Base-by-base conservation (phyloP, 768 basidiomycete species). In the Leccinum truebloodii region DNA sequence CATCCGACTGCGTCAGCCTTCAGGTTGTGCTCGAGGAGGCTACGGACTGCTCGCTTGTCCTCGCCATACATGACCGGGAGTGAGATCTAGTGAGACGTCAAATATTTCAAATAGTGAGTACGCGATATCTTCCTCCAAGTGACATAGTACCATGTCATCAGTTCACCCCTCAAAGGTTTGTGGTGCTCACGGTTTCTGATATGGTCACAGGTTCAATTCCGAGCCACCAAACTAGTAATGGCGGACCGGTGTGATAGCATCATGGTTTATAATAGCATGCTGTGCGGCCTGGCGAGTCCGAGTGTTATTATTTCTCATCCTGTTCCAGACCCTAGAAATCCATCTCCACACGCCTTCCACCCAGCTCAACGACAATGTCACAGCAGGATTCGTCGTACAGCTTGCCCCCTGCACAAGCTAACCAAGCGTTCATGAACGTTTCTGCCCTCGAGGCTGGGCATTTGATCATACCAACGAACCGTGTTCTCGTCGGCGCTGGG, bases 361-460 rank as follows among this genome's bases (percentile, higher is more conserved):
- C n/a, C 32, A 34, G 32, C 39, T 41, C 39, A 3, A 12, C 44
- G 44, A 46, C 44, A 12, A 46, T 46, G 44, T 46, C n/a, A n/a
- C 44, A 22, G 20, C 44, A 46, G 20, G 44, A 46, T 46, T 22
- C 20, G 20, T 46, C 44, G 20, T 46, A 10, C 20, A 46, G 44
- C 44, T 22, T 46, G n/a, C 48, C 67, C 35, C 52, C 62, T 22
- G 55, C 53, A 14, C 63, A 63, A 1, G 35, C 41, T 16, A 69
- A 78, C 54, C 86, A 88, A 65, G 71, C 84, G 0, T 86, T 79
- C 65, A 80, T 81, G 59, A 64, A 77, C 30, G 78, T 86, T 35
- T 87, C 86, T 44, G 84, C 81, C 0, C 77, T 87, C 37, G 83
- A 84, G 61, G 80, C 78, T 0, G 86, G 85, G 20, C 44, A 46